Conservation (phyloP, 805 yeast species). For the Spencermartinsiella europaea region DNA sequence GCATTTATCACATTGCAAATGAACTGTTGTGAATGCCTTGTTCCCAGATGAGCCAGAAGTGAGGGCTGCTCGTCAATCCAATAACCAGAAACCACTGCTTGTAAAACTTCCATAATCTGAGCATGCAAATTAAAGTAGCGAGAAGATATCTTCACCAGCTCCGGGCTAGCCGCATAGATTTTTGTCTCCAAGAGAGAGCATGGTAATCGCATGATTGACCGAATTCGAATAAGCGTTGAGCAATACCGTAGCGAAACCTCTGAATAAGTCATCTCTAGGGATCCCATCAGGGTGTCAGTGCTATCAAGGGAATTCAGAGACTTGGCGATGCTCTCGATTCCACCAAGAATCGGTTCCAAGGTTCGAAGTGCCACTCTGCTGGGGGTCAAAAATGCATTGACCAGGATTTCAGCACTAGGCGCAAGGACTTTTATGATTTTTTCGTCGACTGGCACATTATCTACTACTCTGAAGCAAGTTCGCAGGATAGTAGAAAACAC, state of each 20-base stretch:
- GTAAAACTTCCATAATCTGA: slow-evolving; percentile 50
- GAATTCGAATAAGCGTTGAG: slow-evolving; percentile 49
- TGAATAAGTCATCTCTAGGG: slow-evolving; percentile 45
- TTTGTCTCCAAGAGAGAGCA: slow-evolving; percentile 64
- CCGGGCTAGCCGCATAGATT: slow-evolving; percentile 52
- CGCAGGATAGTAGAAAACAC: slow-evolving; percentile 52
- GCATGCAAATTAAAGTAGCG: slow-evolving; percentile 44
- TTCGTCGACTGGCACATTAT: slow-evolving; percentile 30
- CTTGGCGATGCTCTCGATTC: slow-evolving; percentile 44
- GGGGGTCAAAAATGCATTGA: slow-evolving; percentile 51
- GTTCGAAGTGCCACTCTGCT: slow-evolving; percentile 49
- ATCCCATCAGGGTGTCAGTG: slow-evolving; percentile 41
- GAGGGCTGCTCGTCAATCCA: slow-evolving; percentile 60
- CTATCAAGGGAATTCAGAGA: slow-evolving; percentile 35
- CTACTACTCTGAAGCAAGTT: slow-evolving; percentile 52
- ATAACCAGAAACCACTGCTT: slow-evolving; percentile 31
- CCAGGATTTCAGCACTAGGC: slow-evolving; percentile 45
- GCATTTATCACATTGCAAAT: slow-evolving; percentile 57
- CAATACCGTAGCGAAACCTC: slow-evolving; percentile 51
- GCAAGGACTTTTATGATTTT: slow-evolving; percentile 49
- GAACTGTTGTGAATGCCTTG: slow-evolving; percentile 53
- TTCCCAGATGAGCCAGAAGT: slow-evolving; percentile 72
- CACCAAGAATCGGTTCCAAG: slow-evolving; percentile 46
- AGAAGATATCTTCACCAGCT: slow-evolving; percentile 54
- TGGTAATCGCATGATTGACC: slow-evolving; percentile 43